A percentile compares a stretch with the other conserved stretches of the same genome.
phyloP scores from a whole-genome alignment of 768 basidiomycete species.

The Tulasnella sp. region DNA sequence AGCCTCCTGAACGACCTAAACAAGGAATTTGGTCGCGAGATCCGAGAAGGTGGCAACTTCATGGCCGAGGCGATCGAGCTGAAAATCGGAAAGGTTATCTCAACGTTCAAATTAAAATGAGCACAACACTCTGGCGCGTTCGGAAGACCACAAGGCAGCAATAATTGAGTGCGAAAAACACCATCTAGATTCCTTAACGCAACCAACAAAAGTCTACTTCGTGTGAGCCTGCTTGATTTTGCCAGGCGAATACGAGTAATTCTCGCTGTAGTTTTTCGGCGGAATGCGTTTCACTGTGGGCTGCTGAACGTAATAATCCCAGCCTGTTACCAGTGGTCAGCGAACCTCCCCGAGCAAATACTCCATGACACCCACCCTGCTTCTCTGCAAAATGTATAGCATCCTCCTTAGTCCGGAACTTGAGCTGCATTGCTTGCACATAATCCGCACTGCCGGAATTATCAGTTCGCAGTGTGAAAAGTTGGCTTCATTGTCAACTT shows the following conservation, averaged over 20 bases:
- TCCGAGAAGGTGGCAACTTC: conserved; percentile 50
- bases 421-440: conserved; percentile 83
- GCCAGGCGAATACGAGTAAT: conserved; percentile 76
- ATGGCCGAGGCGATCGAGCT: conserved; percentile 53
- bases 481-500: conserved; percentile 37
- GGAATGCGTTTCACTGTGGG: conserved; percentile 58
- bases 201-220: conserved; percentile 56
- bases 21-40: conserved; percentile 40
- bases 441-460: conserved; percentile 73
- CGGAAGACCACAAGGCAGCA: neutral
- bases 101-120: conserved; percentile 43
- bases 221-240: conserved; percentile 82
- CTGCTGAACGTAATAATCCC: conserved; percentile 87
- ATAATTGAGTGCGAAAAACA: neutral
- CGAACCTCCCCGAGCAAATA: neutral
- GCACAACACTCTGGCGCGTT: neutral
- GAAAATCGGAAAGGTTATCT: conserved; percentile 67
- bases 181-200: neutral
- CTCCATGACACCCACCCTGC: conserved; percentile 57
- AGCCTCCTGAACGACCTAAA: conserved; percentile 51
- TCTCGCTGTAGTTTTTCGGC: conserved; percentile 88
- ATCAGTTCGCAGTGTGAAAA: neutral
- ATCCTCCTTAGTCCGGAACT: conserved; percentile 82
- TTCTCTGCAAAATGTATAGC: conserved; percentile 95
- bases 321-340: conserved; percentile 49